These are phyloP conservation scores for Bonnemaisonia californica DNA, from an alignment of 31 red algal species.

Conservation along the genomic window DNA sequence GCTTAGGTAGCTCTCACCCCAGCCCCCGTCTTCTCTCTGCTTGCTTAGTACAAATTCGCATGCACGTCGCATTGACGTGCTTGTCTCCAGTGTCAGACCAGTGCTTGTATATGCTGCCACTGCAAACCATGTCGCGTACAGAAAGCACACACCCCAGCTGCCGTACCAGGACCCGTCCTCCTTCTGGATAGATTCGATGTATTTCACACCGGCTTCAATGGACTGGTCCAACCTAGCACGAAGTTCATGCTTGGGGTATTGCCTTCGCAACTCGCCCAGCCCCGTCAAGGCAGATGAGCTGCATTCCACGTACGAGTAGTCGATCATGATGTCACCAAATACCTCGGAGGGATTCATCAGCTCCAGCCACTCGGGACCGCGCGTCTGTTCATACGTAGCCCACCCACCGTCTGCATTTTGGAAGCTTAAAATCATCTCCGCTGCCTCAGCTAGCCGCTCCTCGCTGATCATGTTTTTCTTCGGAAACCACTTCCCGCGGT, in stretches of 20 bases:
- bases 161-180: slow-evolving; percentile 99
- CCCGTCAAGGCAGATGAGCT: slow-evolving; percentile 79
- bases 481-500: slow-evolving; percentile 52
- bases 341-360: slow-evolving; percentile 96
- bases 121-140: slow-evolving; percentile 96
- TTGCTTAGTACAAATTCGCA: slow-evolving; percentile 87
- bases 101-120: slow-evolving; percentile 87
- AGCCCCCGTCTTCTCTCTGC: slow-evolving; percentile 85
- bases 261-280: slow-evolving; percentile 70
- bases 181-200: slow-evolving; percentile 77
- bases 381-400: slow-evolving; percentile 95
- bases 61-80: slow-evolving; percentile 76
- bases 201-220: slow-evolving; percentile 62
- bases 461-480: slow-evolving; percentile 42
- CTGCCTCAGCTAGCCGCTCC: slow-evolving; percentile 66
- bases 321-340: slow-evolving; percentile 99
- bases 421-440: slow-evolving; percentile 88
- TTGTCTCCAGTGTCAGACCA: slow-evolving; percentile 73
- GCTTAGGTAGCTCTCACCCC: slow-evolving; percentile 95
- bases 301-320: slow-evolving; percentile 98
- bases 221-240: slow-evolving; percentile 54
- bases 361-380: slow-evolving; percentile 88
- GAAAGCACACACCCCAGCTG: slow-evolving; percentile 95
- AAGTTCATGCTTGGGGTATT: slow-evolving; percentile 69
- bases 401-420: slow-evolving; percentile 94